These are phyloP conservation scores for Aspergillus sp. DNA, from an alignment of 2,329 filamentous ascomycete genomes.

Conservation along the genomic window DNA sequence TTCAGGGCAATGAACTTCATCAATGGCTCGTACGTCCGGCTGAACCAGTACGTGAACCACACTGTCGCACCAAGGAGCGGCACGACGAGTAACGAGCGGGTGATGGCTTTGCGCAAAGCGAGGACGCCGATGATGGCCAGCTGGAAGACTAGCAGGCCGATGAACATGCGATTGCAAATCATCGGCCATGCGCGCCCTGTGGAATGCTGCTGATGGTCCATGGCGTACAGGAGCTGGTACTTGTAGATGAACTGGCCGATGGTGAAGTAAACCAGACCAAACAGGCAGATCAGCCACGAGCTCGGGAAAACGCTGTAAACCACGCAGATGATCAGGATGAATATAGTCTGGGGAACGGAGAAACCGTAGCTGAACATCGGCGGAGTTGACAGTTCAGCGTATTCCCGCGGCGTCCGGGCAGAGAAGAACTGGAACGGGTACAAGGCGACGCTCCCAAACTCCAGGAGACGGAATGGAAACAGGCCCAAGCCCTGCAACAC, in stretches of 20 bases:
- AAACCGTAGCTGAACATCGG: slow-evolving; percentile 92
- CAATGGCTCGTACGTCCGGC: slow-evolving; percentile 71
- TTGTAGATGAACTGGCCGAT: slow-evolving; percentile 38
- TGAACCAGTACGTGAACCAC: slow-evolving; percentile 83
- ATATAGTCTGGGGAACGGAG: slow-evolving; percentile 81
- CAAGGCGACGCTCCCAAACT: slow-evolving; percentile 75
- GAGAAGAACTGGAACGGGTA: slow-evolving; percentile 71
- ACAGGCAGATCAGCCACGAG: slow-evolving; percentile 71
- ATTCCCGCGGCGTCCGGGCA: slow-evolving; percentile 83
- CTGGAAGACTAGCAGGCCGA: slow-evolving; percentile 83
- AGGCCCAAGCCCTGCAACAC: slow-evolving; percentile 88
- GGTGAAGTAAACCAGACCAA: slow-evolving; percentile 57
- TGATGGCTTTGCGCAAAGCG: slow-evolving; percentile 62
- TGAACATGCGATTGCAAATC: slow-evolving; percentile 83
- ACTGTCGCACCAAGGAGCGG: slow-evolving; percentile 72
- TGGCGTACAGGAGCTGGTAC: slow-evolving; percentile 93
- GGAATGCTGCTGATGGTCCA: slow-evolving; percentile 67
- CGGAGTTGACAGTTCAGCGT: slow-evolving; percentile 69
- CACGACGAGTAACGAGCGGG: slow-evolving; percentile 60
- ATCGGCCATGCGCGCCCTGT: slow-evolving; percentile 93
- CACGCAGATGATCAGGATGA: slow-evolving; percentile 89
- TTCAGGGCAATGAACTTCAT: slow-evolving; percentile 87
- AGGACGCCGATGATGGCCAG: slow-evolving; percentile 82
- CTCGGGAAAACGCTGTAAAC: slow-evolving; percentile 81
- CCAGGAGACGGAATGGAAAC: slow-evolving; percentile 82